These are phyloP conservation scores for Lanzia echinophila DNA, from an alignment of 2,329 filamentous ascomycete species.

Conservation along the genomic window DNA sequence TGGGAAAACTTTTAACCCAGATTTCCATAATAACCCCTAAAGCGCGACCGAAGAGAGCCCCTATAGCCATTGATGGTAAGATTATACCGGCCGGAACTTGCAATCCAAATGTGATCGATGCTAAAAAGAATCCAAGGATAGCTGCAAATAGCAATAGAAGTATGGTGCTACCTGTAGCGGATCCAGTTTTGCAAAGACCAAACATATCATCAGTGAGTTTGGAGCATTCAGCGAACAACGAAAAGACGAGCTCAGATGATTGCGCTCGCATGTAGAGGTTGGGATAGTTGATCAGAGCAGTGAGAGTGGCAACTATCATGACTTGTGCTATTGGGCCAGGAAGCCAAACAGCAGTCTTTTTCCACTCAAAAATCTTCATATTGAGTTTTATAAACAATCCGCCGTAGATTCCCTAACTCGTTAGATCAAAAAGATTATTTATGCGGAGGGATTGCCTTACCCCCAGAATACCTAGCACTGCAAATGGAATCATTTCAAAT, in stretches of 20 bases:
- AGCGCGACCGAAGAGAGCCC: slow-evolving; percentile 81
- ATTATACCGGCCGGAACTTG: slow-evolving; percentile 95
- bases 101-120: slow-evolving; percentile 84
- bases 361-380: slow-evolving; percentile 78
- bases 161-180: slow-evolving; percentile 75
- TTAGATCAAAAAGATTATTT: slow-evolving; percentile 12
- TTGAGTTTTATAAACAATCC: slow-evolving; percentile 93
- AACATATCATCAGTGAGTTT: slow-evolving; percentile 78
- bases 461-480: slow-evolving; percentile 77
- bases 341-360: slow-evolving; percentile 57
- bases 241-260: slow-evolving; percentile 82
- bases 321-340: slow-evolving; percentile 76
- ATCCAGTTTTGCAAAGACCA: slow-evolving; percentile 81
- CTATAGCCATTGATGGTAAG: slow-evolving; percentile 91
- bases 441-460: slow-evolving; percentile 33
- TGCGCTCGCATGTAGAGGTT: slow-evolving; percentile 96
- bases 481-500: slow-evolving; percentile 87
- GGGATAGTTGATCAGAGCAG: slow-evolving; percentile 87
- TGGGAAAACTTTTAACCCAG: slow-evolving; percentile 56
- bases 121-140: slow-evolving; percentile 75
- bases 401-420: slow-evolving; percentile 70
- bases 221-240: slow-evolving; percentile 85
- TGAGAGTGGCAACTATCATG: slow-evolving; percentile 68
- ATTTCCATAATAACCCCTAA: slow-evolving; percentile 86
- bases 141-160: slow-evolving; percentile 77